These are phyloP conservation scores for Aspergillus glaucus DNA, from an alignment of 2,329 filamentous ascomycete genomes.

Conservation along the genomic window DNA sequence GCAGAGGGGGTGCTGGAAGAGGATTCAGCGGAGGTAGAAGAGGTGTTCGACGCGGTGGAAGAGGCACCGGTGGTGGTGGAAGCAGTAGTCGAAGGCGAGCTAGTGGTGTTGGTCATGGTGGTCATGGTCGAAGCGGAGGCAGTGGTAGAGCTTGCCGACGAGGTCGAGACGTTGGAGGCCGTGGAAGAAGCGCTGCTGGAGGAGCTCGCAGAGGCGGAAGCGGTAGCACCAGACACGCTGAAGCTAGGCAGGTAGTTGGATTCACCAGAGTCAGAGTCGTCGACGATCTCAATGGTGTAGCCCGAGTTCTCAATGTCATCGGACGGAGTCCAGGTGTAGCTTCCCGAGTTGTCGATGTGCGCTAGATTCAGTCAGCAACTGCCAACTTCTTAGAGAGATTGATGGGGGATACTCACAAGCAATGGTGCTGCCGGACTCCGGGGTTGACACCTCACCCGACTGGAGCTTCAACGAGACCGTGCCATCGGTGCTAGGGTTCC, in stretches of 20 bases:
- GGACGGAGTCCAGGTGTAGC: constrained; percentile 44
- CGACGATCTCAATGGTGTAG: constrained; percentile 51
- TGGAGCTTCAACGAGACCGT: constrained; percentile 49
- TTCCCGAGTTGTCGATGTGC: constrained; percentile 44
- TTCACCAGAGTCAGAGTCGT: constrained; percentile 37
- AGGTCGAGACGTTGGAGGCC: constrained; percentile 17
- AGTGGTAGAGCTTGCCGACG: constrained; percentile 14
- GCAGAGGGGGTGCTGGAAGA: constrained; percentile 16
- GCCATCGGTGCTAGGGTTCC: constrained; percentile 45
- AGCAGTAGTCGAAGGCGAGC: constrained; percentile 13
- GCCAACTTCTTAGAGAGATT: background rate
- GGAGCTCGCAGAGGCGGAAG: constrained; percentile 23
- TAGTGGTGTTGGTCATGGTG: constrained; percentile 19
- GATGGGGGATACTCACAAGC: constrained; percentile 32
- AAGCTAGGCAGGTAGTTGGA: constrained; percentile 51
- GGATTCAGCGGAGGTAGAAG: constrained; percentile 13
- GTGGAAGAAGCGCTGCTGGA: constrained; percentile 10
- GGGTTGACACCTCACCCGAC: constrained; percentile 36
- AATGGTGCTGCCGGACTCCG: constrained; percentile 36
- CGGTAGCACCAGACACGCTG: constrained; percentile 42
- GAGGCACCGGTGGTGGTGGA: constrained; percentile 16
- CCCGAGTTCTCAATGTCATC: constrained; percentile 36
- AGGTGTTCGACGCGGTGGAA: constrained; percentile 9
- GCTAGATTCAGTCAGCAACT: constrained; percentile 27
- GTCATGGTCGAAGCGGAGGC: constrained; percentile 7